Percentiles rank a stretch among this genome's conserved stretches.
Evolutionary conservation across 225 moss, liverwort and hornwort genomes (phyloP).

Genomic region (Marchantia polymorpha): DNA sequence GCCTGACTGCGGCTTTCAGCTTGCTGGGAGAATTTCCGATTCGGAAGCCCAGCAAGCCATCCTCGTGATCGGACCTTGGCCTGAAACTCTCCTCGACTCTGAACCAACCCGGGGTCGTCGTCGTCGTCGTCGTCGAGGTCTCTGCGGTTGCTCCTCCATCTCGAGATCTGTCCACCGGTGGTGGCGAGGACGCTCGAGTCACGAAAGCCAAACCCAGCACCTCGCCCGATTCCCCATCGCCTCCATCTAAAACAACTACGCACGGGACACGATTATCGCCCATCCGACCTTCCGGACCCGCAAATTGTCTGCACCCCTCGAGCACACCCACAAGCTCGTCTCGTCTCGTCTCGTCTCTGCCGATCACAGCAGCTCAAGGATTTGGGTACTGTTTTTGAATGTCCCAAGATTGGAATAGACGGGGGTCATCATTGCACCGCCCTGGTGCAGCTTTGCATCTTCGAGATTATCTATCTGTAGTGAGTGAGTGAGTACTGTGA

Average conservation of each 20-base stretch:
- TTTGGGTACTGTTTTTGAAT: too few relatives aligned
- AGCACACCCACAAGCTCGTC: too few relatives aligned
- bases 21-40: too few relatives aligned
- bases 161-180: background rate
- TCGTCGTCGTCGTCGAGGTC: background rate
- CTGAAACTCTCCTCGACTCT: background rate
- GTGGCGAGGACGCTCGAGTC: background rate
- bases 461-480: too few relatives aligned
- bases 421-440: too few relatives aligned
- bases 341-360: too few relatives aligned
- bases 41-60: too few relatives aligned
- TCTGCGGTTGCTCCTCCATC: background rate
- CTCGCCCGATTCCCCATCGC: background rate
- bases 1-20: background rate
- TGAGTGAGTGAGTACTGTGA: too few relatives aligned
- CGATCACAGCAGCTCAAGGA: too few relatives aligned
- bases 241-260: background rate
- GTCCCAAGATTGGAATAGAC: too few relatives aligned
- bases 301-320: too few relatives aligned
- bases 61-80: background rate
- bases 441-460: too few relatives aligned
- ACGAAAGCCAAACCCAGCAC: background rate
- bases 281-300: background rate
- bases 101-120: background rate
- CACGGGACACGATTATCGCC: background rate